Base-by-base conservation (phyloP, 176 grass and related monocot species). In the Lolium rigidum region DNA sequence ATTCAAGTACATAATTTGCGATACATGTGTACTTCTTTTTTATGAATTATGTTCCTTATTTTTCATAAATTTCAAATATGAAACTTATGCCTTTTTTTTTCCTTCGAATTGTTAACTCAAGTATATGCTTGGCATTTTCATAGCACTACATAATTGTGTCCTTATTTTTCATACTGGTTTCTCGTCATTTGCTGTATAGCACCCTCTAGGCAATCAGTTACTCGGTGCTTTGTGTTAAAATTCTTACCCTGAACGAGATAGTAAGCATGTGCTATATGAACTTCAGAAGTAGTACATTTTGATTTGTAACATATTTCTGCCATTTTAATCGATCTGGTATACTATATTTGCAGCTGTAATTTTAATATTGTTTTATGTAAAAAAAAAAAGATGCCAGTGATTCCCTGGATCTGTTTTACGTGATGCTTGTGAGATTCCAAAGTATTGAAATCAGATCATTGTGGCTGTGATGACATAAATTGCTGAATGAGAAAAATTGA, bases 201-300 rank as follows among this genome's bases (percentile, higher is more conserved):
- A 89, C 25, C 37, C 38, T 57, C n/a, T 26, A 39, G 58, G 1
- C 11, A 65, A 26, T 86, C 21, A 66, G 55, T 62, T 52, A 78
- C 65, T 71, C 21, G 47, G 5, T 79, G 13, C 26, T 83, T 49
- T 76, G 7, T 65, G 58, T 64, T 84, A 50, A 72, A 71, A 66
- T 73, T 83, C 20, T 43, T 7, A 66, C 17, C 47, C 7, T 52
- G 66, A 74, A 80, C 24, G 59, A 60, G 24, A 70, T 43, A 57
- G 37, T 1, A 3, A 70, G 31, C 12, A 43, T 82, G 14, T 61
- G 18, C 63, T 16, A 18, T 11, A 52, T 28, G 44, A 82, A 13
- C n/a, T 64, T 81, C 51, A 60, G 14, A 83, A 28, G 20, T 39
- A 24, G 6, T 0, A 13, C 21, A 70, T 44, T 48, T 64, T 22